A percentile compares a stretch with the other conserved stretches of the same genome.
Evolutionary conservation across 2,329 filamentous ascomycete species (phyloP).

Genomic region (Ophiostoma perfectum): DNA sequence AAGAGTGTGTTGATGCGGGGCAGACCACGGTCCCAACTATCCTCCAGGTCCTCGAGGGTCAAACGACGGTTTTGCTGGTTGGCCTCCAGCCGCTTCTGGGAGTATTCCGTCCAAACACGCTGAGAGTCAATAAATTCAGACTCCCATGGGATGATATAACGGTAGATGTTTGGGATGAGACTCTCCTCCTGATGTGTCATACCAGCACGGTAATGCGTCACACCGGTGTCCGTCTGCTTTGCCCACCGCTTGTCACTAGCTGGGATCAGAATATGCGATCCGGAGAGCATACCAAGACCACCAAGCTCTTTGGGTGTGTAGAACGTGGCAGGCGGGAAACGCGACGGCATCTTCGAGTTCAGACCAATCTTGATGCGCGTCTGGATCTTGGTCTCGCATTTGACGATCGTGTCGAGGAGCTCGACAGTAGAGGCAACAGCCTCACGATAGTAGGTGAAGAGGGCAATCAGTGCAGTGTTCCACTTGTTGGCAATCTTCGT

Average conservation of each 20-base stretch:
- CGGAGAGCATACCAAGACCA: conserved; percentile 97
- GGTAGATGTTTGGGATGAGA: conserved; percentile 96
- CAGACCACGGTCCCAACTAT: conserved; percentile 96
- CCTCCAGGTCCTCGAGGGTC: conserved; percentile 92
- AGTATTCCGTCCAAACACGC: conserved; percentile 98
- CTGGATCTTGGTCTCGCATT: conserved; percentile 99
- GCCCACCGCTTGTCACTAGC: conserved; percentile 97
- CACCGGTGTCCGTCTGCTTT: conserved; percentile 94
- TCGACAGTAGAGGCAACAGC: conserved; percentile 93
- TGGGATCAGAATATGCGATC: conserved; percentile 94
- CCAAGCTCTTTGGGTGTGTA: conserved; percentile 98
- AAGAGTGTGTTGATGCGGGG: conserved; percentile 98
- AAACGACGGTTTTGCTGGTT: conserved; percentile 94
- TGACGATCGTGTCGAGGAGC: conserved; percentile 93
- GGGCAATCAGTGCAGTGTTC: conserved; percentile 94
- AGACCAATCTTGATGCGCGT: conserved; percentile 97
- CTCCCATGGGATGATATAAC: conserved; percentile 99
- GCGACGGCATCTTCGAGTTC: conserved; percentile 98
- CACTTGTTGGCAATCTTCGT: conserved; percentile 99
- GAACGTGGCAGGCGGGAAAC: conserved; percentile 96
- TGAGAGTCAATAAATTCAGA: conserved; percentile 98
- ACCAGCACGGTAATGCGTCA: conserved; percentile 93
- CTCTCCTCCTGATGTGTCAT: conserved; percentile 99
- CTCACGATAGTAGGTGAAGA: conserved; percentile 98
- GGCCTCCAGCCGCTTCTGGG: conserved; percentile 92